Conservation (phyloP, 352 stramenopile genomes). For the Globisporangium spinosum region DNA sequence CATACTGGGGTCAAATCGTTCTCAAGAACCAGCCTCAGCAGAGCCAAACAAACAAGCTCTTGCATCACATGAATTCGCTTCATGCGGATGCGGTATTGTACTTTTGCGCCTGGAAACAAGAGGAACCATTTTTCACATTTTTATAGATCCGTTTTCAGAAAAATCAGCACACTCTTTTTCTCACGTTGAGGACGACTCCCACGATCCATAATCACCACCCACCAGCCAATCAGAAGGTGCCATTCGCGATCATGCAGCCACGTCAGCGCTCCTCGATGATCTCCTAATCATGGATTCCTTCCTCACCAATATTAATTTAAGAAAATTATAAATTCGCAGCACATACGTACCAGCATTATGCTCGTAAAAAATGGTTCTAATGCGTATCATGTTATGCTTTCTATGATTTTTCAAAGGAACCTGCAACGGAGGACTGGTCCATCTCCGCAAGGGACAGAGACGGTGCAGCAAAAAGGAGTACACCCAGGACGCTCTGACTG, state of each 20-base stretch:
- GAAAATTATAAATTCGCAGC: neutral
- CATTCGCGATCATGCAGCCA: slow-evolving; percentile 11
- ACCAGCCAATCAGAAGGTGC: neutral
- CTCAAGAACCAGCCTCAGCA: too few species aligned
- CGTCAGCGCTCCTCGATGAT: neutral
- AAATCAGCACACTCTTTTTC: neutral
- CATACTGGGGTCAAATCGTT: too few species aligned
- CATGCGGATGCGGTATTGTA: too few species aligned
- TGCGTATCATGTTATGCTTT: neutral
- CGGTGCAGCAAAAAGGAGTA: neutral
- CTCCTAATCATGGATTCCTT: neutral
- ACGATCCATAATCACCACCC: neutral
- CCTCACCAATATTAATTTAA: neutral
- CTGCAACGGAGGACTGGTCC: slow-evolving; percentile 1
- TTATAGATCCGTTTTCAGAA: neutral
- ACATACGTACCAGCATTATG: too few species aligned
- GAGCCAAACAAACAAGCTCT: too few species aligned
- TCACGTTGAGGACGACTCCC: too few species aligned
- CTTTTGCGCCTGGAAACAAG: too few species aligned
- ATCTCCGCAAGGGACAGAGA: neutral
- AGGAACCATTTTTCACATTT: neutral
- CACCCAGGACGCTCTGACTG: neutral
- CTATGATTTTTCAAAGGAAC: neutral
- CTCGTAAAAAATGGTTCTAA: too few species aligned
- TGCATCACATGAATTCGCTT: too few species aligned